Base-by-base conservation (phyloP, 2,329 filamentous ascomycete species). In the Colletotrichum gloeosporioides region DNA sequence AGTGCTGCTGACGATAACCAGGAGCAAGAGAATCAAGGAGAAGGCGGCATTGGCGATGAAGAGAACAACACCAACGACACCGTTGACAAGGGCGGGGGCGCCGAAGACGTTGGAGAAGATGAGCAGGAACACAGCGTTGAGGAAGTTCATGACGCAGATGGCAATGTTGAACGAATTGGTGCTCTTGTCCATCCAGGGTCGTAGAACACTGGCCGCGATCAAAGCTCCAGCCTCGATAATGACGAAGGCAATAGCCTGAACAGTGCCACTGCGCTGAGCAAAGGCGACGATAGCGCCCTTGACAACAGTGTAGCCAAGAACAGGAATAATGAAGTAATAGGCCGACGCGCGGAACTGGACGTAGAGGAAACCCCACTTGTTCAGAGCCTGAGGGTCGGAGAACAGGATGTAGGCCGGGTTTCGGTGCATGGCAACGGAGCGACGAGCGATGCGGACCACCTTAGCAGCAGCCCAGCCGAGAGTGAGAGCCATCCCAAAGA, bases 151-250 rank as follows among this genome's bases (percentile, higher is more conserved):
- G 62, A 92, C 94, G 78, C 93, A 94, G 81, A 98, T 98, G 77
- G 95, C 92, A 82, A 99, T 98, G 87, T 98, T 98, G 90, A 98
- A 98, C 64, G 93, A 93, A 85, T 98, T 99, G 77, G 95, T 98
- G 88, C 96, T 96, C 92, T 98, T 98, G 89, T 98, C 96, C 96
- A 99, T 99, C 94, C 95, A 99, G 22, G 96, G 96, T 76, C 95
- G 93, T 79, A 98, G 87, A 70, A 98, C 93, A 76, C 93, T 94
- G 72, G 95, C 93, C 27, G 87, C 92, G 80, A 98, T 94, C 73
- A 99, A 89, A 80, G 94, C 93, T 69, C 86, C 91, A 3, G 93
- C 93, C 85, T 99, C 96, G 73, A 98, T 92, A 76, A 98, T 88
- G 55, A 99, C 89, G 74, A 98, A 90, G 18, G 93, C 95, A 74